Evolutionary conservation across 2,329 filamentous ascomycete species (phyloP), one percentile per base, ranked within the genome.

Genomic region (Botrytis galanthina): DNA sequence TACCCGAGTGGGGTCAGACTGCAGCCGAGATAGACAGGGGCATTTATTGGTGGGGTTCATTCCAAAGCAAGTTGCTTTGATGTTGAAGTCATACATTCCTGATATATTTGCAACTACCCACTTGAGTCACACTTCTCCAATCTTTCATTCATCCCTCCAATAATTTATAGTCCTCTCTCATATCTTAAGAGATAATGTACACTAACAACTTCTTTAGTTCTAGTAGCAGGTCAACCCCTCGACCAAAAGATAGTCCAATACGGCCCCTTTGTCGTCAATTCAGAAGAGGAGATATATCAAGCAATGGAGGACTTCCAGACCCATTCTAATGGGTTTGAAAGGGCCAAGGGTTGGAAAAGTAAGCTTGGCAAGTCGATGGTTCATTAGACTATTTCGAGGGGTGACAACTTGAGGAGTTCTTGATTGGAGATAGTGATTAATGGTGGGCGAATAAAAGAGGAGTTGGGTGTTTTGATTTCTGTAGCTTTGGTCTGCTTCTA

Each of bases 221-320:
- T 97, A 48, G 87, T 96, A 26, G 93, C 93, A 0, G 94, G 94
- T 18, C 87, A 92, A 77, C 93, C 94, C 3, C 85, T 95, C 1
- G 91, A 95, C 78, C 93, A 96, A 83, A 87, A 90, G 59, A 88
- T 96, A 51, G 90, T 95, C 48, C 93, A 96, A 84, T 95, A 95
- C 78, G 93, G 93, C 0, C 93, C 93, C 1, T 96, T 96, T 80
- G 93, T 96, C n/a, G 83, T 94, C 74, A 93, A 85, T 74, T 89
- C 87, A 60, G 85, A 91, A 80, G 90, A 92, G 71, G 90, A 92
- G 77, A 91, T 95, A 6, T 90, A 92, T 79, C 87, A 95, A 84
- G 92, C 93, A 2, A 86, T 96, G 82, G 84, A 89, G 78, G 93
- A 96, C 81, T 96, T 90, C 79, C 91, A 93, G 83, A 89, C 86